Conservation (phyloP, 164 flowering plant genomes). For the Vitis vinifera region ASM3070453v1 NC_081818.1:28715501-28716000, state of each 20-base stretch:
- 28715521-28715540: slow-evolving; percentile 78
- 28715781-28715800: slow-evolving; percentile 75
- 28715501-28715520: slow-evolving; percentile 78
- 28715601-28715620: slow-evolving; percentile 75
- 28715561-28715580: slow-evolving; percentile 52
- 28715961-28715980: slow-evolving; percentile 58
- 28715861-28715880: slow-evolving; percentile 71
- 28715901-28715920: slow-evolving; percentile 88
- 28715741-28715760: slow-evolving; percentile 72
- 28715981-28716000: slow-evolving; percentile 72
- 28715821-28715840: slow-evolving; percentile 47
- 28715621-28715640: slow-evolving; percentile 82
- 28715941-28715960: slow-evolving; percentile 67
- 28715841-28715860: slow-evolving; percentile 65
- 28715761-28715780: slow-evolving; percentile 51
- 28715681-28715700: slow-evolving; percentile 59
- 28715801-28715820: slow-evolving; percentile 79
- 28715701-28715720: slow-evolving; percentile 57
- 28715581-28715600: slow-evolving; percentile 67
- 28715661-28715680: slow-evolving; percentile 78
- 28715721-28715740: slow-evolving; percentile 71
- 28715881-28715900: slow-evolving; percentile 82
- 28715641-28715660: slow-evolving; percentile 71
- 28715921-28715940: slow-evolving; percentile 67
- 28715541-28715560: slow-evolving; percentile 60